Evolutionary conservation across 2,329 filamentous ascomycete species (phyloP).

Genomic region (Fusarium graminum): DNA sequence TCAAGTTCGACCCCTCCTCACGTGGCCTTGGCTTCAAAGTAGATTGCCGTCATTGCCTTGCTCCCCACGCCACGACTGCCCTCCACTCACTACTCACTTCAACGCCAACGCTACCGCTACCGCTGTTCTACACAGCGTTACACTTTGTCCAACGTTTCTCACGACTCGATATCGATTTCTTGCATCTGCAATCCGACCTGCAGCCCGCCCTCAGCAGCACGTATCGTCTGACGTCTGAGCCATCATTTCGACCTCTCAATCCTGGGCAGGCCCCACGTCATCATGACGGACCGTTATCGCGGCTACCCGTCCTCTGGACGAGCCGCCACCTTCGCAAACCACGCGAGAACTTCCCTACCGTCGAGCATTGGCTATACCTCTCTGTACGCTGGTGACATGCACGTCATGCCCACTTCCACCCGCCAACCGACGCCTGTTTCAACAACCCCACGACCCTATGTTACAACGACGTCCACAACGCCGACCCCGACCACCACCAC

Average conservation of each 20-base stretch:
- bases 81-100: constrained; percentile 37
- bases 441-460: constrained; percentile 52
- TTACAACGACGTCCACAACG: constrained; percentile 52
- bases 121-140: constrained; percentile 34
- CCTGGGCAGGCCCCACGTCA: constrained; percentile 41
- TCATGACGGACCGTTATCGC: constrained; percentile 64
- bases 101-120: constrained; percentile 30
- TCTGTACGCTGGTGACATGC: constrained; percentile 66
- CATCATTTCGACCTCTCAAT: constrained; percentile 15
- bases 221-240: constrained; percentile 24
- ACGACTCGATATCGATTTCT: constrained; percentile 20
- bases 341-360: constrained; percentile 67
- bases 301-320: constrained; percentile 58
- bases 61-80: constrained; percentile 27
- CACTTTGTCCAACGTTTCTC: constrained; percentile 38
- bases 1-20: constrained; percentile 48
- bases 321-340: constrained; percentile 61
- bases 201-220: constrained; percentile 20
- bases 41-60: constrained; percentile 44
- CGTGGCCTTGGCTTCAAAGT: constrained; percentile 43
- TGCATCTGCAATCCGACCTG: constrained; percentile 10
- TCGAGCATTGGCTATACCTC: constrained; percentile 63
- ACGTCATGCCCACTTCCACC: constrained; percentile 62
- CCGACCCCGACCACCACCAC: constrained; percentile 59
- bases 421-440: constrained; percentile 50